Evolutionary conservation across 495 filamentous ascomycete genomes (phyloP).

Genomic region (Aspergillus biplanus): DNA sequence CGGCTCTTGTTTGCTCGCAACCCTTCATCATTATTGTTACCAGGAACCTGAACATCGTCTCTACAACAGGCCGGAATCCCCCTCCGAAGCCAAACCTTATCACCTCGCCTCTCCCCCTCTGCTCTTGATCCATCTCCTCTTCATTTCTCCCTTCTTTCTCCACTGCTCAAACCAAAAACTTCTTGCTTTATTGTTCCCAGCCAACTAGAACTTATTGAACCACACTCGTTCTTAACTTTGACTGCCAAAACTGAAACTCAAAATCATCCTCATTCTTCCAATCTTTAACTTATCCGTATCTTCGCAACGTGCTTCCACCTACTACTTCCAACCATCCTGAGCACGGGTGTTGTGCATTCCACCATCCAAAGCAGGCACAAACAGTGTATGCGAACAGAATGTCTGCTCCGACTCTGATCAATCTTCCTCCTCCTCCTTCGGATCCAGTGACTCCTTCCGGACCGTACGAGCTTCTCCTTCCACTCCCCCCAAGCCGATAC

Average conservation of each 20-base stretch:
- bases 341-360: background rate
- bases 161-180: background rate
- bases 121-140: background rate
- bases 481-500: background rate
- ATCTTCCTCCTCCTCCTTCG: slow-evolving; percentile 81
- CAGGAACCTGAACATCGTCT: background rate
- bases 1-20: no score
- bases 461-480: slow-evolving; percentile 64
- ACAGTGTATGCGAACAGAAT: slow-evolving; percentile 27
- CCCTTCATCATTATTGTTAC: no score
- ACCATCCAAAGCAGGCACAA: background rate
- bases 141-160: background rate
- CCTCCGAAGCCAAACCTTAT: background rate
- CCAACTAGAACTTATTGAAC: background rate
- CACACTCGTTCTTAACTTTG: background rate
- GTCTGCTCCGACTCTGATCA: slow-evolving; percentile 71
- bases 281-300: background rate
- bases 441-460: slow-evolving; percentile 86
- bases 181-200: background rate
- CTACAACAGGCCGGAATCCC: background rate
- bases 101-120: background rate
- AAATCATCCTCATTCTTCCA: background rate
- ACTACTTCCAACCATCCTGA: background rate
- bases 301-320: background rate
- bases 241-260: background rate